phyloP scores from a whole-genome alignment of 257 asterid species.

The Knoxia roxburghii region DNA sequence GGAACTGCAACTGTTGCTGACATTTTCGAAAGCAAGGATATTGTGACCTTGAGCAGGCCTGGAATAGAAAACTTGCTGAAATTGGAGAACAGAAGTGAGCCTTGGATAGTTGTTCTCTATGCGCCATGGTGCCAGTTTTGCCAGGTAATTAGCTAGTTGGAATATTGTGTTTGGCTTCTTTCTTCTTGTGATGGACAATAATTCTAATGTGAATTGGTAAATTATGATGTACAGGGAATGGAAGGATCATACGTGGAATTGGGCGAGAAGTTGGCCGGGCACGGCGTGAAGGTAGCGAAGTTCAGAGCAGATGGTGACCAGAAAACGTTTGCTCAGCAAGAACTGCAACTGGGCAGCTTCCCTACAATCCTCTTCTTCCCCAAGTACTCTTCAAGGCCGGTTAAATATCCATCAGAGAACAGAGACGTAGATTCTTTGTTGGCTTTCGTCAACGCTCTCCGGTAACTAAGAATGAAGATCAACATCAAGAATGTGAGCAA shows the following conservation, averaged over 20 bases:
- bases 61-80: slow-evolving; percentile 71
- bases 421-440: slow-evolving; percentile 73
- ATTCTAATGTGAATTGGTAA: slow-evolving; percentile 6
- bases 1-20: slow-evolving; percentile 37
- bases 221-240: slow-evolving; percentile 35
- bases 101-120: slow-evolving; percentile 74
- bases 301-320: slow-evolving; percentile 85
- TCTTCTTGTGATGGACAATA: neutral
- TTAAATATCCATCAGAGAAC: slow-evolving; percentile 73
- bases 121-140: slow-evolving; percentile 94
- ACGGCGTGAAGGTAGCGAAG: slow-evolving; percentile 75
- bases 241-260: slow-evolving; percentile 64
- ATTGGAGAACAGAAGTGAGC: slow-evolving; percentile 58
- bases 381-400: slow-evolving; percentile 51
- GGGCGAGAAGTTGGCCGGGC: slow-evolving; percentile 54
- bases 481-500: too few species aligned
- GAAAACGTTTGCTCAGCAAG: slow-evolving; percentile 59
- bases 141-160: slow-evolving; percentile 35
- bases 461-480: neutral
- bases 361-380: slow-evolving; percentile 76
- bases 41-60: slow-evolving; percentile 57
- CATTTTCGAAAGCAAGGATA: slow-evolving; percentile 37
- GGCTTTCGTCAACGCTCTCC: slow-evolving; percentile 71
- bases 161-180: neutral
- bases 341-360: slow-evolving; percentile 69